Percentiles rank a stretch among this genome's conserved stretches.
Conservation (phyloP, 2,329 filamentous ascomycete species). For the Ophidiomyces ophidiicola region DNA sequence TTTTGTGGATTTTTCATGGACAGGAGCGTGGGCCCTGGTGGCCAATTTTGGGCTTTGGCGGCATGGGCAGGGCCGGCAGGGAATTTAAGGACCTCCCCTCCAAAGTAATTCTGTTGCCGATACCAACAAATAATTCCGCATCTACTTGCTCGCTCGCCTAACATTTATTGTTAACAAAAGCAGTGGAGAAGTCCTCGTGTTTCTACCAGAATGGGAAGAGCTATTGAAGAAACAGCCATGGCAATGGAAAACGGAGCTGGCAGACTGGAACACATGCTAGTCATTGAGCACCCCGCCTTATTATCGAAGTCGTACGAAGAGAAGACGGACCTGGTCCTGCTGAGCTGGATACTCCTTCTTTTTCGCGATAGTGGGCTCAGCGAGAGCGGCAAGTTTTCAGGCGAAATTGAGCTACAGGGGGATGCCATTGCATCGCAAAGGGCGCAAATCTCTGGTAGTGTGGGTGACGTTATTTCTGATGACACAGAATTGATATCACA, state of each 20-base stretch:
- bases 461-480: conserved; percentile 8
- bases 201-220: not conserved
- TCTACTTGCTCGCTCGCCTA: no score
- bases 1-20: no score
- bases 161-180: no score
- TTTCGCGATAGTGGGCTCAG: conserved; percentile 12
- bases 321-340: conserved; percentile 9
- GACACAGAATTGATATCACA: conserved; percentile 7
- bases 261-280: not conserved
- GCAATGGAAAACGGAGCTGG: not conserved
- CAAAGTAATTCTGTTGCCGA: no score
- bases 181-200: no score
- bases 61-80: no score
- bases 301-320: conserved; percentile 1
- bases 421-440: not conserved
- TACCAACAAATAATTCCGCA: no score
- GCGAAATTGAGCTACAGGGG: not conserved
- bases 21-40: no score
- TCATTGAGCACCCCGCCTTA: not conserved
- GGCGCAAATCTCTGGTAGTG: not conserved
- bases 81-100: no score
- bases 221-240: not conserved
- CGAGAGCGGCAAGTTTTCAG: conserved; percentile 12
- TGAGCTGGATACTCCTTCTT: conserved; percentile 13
- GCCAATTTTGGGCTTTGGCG: no score